Percentiles rank a stretch among this genome's conserved stretches.
Conservation (phyloP, 2,329 filamentous ascomycete species). For the Leptographium galeiforme region DNA sequence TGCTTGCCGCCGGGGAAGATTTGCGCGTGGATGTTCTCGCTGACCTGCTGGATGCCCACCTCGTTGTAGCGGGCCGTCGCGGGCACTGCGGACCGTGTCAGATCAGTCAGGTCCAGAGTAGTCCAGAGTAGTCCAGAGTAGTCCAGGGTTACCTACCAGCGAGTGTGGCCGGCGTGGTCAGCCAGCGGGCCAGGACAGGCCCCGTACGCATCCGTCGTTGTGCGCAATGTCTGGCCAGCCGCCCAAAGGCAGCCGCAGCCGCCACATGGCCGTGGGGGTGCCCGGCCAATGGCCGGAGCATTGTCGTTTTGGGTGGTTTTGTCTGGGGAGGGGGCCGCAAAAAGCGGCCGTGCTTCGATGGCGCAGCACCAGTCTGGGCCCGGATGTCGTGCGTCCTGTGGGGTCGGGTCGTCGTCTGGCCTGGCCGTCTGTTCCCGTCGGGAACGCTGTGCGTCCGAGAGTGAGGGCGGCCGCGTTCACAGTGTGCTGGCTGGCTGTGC, state of each 20-base stretch:
- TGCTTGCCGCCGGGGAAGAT: conserved; percentile 52
- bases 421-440: no score
- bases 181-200: conserved; percentile 25
- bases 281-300: conserved; percentile 25
- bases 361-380: no score
- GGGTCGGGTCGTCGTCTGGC: no score
- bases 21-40: conserved; percentile 67
- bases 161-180: conserved; percentile 26
- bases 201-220: conserved; percentile 16
- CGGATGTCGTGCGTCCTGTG: no score
- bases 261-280: conserved; percentile 16
- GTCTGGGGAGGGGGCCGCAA: not conserved
- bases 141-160: no score
- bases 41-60: conserved; percentile 89
- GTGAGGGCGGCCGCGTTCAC: no score
- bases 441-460: no score
- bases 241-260: conserved; percentile 33
- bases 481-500: no score
- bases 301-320: not conserved
- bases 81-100: conserved; percentile 21
- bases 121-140: no score
- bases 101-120: no score
- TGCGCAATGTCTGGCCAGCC: conserved; percentile 34
- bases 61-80: conserved; percentile 68
- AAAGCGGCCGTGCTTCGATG: not conserved